Conservation (phyloP, 805 yeast genomes). For the Ogataea methanolica region DNA sequence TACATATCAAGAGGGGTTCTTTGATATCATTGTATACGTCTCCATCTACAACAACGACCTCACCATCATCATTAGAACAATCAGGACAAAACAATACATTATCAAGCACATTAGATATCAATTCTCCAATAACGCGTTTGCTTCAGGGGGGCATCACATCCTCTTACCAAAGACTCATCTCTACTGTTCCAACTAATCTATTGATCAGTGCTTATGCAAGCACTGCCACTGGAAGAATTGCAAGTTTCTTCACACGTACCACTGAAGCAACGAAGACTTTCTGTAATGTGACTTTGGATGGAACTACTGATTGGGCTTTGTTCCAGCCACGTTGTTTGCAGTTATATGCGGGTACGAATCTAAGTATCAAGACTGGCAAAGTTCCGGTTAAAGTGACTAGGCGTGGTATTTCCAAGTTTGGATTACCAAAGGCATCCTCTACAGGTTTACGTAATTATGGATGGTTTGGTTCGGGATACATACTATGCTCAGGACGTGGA, state of each 20-base stretch:
- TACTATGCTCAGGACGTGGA: slow-evolving; percentile 54
- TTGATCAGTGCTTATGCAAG: slow-evolving; percentile 36
- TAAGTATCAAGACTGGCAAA: slow-evolving; percentile 33
- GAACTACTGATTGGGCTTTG: slow-evolving; percentile 60
- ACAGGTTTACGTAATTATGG: slow-evolving; percentile 35
- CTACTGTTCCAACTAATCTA: slow-evolving; percentile 42
- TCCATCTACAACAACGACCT: background rate
- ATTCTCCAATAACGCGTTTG: slow-evolving; percentile 38
- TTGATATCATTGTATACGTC: slow-evolving; percentile 41
- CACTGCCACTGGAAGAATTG: slow-evolving; percentile 1
- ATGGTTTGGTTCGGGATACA: slow-evolving; percentile 33
- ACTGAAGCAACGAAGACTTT: slow-evolving; percentile 33
- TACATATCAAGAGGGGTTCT: slow-evolving; percentile 44
- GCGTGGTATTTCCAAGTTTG: slow-evolving; percentile 25
- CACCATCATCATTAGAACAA: background rate
- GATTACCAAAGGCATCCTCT: slow-evolving; percentile 19
- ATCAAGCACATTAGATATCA: slow-evolving; percentile 28
- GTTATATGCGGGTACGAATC: slow-evolving; percentile 49
- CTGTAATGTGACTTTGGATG: slow-evolving; percentile 46
- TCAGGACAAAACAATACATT: slow-evolving; percentile 18
- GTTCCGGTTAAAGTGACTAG: slow-evolving; percentile 38
- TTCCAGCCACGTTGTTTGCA: slow-evolving; percentile 44
- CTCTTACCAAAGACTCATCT: slow-evolving; percentile 42
- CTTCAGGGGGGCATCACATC: slow-evolving; percentile 41
- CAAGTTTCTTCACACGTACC: slow-evolving; percentile 7